Percentiles rank a stretch among this genome's conserved stretches.
These are phyloP conservation scores for Boletus semigastroideus DNA, from an alignment of 1,284 basidiomycete genomes.

Conservation along the genomic window DNA sequence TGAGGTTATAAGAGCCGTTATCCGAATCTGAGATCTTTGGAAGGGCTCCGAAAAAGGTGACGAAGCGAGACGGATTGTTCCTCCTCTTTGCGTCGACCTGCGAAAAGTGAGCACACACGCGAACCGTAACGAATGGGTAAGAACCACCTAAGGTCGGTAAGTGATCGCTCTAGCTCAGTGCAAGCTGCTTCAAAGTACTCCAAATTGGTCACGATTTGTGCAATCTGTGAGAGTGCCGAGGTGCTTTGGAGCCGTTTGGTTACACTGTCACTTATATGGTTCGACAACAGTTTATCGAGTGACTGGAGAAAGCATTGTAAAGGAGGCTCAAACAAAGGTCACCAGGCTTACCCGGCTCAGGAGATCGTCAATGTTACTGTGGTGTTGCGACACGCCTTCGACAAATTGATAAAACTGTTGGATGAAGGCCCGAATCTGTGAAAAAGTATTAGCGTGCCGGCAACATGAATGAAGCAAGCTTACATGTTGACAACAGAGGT, in stretches of 20 bases:
- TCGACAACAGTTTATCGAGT: constrained; percentile 81
- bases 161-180: constrained; percentile 81
- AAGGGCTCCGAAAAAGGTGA: constrained; percentile 72
- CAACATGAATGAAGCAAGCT: constrained; percentile 20
- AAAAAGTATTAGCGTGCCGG: neutral
- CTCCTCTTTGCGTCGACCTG: constrained; percentile 82
- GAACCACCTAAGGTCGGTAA: constrained; percentile 74
- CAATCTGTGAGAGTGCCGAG: constrained; percentile 89
- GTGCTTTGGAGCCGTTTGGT: constrained; percentile 69
- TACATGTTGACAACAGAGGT: constrained; percentile 92
- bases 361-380: constrained; percentile 90
- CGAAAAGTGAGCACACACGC: neutral
- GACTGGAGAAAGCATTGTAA: constrained; percentile 53
- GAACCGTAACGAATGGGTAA: constrained; percentile 11
- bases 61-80: constrained; percentile 71
- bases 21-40: constrained; percentile 71
- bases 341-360: constrained; percentile 73
- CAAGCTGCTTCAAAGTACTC: constrained; percentile 92
- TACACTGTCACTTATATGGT: constrained; percentile 81
- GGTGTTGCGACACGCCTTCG: constrained; percentile 90
- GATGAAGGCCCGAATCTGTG: constrained; percentile 85
- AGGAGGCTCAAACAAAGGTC: neutral
- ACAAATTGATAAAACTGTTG: constrained; percentile 97
- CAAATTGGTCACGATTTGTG: constrained; percentile 91
- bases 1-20: constrained; percentile 81